phyloP scores from a whole-genome alignment of 1,284 basidiomycete genomes.

The Puccinia polysora region DNA sequence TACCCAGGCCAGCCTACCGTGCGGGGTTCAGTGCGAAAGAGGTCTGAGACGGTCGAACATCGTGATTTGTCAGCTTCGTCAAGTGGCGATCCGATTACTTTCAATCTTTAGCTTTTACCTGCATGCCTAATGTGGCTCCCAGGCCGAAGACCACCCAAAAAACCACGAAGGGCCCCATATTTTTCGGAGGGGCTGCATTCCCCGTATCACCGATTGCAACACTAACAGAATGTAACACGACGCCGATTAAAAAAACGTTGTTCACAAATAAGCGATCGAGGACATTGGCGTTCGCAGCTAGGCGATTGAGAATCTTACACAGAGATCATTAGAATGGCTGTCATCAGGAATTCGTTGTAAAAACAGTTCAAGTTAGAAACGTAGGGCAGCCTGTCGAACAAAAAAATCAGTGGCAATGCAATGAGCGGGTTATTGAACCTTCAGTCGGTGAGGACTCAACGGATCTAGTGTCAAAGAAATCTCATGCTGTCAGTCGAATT shows the following conservation, averaged over 20 bases:
- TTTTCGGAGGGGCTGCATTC: constrained; percentile 26
- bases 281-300: too few relatives aligned
- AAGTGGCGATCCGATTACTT: neutral
- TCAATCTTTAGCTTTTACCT: neutral
- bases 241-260: neutral
- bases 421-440: neutral
- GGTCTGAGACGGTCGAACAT: neutral
- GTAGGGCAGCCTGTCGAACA: constrained; percentile 17
- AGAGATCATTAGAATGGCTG: constrained; percentile 33
- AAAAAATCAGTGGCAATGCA: neutral
- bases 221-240: too few relatives aligned
- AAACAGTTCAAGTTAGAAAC: constrained; percentile 30
- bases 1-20: constrained; percentile 5
- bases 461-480: neutral
- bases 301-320: too few relatives aligned
- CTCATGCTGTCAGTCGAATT: neutral
- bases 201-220: constrained; percentile 21
- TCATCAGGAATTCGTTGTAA: constrained; percentile 38
- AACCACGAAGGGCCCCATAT: constrained; percentile 20
- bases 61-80: neutral
- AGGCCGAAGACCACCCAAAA: constrained; percentile 35
- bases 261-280: too few relatives aligned
- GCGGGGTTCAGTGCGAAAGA: constrained; percentile 36
- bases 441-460: neutral
- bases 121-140: constrained; percentile 35